Percentiles rank a stretch among this genome's conserved stretches.
Conservation (phyloP, 352 stramenopile species). For the Blastocystis sp. region DNA sequence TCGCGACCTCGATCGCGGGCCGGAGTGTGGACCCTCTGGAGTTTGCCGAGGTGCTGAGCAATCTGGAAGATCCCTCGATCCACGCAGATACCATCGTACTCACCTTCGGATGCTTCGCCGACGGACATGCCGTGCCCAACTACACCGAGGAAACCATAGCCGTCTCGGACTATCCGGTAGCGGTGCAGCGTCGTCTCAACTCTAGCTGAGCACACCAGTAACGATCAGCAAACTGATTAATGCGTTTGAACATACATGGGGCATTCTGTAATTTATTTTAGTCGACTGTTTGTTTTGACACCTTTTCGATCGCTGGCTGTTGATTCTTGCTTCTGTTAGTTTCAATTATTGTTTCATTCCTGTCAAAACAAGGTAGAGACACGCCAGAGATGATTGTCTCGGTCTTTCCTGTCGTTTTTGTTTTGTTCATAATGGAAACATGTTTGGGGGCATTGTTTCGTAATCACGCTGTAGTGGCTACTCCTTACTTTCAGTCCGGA, state of each 20-base stretch:
- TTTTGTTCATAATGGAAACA: neutral
- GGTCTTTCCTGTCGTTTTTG: neutral
- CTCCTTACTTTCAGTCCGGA: neutral
- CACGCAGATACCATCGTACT: constrained; percentile 76
- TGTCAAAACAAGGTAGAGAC: neutral
- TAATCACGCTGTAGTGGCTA: neutral
- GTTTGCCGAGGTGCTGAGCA: constrained; percentile 25
- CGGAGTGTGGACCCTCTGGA: constrained; percentile 30
- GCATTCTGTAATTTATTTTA: constrained; percentile 83
- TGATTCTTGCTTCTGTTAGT: neutral
- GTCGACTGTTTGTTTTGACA: neutral
- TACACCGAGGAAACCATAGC: constrained; percentile 67
- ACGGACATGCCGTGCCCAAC: constrained; percentile 4
- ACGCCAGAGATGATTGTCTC: neutral
- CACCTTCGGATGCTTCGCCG: constrained; percentile 30
- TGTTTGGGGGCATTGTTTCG: neutral
- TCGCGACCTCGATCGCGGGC: constrained; percentile 65
- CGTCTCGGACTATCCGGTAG: constrained; percentile 50
- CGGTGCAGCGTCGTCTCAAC: neutral
- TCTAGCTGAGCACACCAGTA: constrained; percentile 83
- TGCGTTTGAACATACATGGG: constrained; percentile 94
- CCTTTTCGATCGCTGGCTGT: neutral
- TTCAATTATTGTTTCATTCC: neutral
- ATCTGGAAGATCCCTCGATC: constrained; percentile 78
- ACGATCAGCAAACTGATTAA: constrained; percentile 90